phyloP scores from a whole-genome alignment of 768 basidiomycete species.

The Coprinopsis marcescibilis region DNA sequence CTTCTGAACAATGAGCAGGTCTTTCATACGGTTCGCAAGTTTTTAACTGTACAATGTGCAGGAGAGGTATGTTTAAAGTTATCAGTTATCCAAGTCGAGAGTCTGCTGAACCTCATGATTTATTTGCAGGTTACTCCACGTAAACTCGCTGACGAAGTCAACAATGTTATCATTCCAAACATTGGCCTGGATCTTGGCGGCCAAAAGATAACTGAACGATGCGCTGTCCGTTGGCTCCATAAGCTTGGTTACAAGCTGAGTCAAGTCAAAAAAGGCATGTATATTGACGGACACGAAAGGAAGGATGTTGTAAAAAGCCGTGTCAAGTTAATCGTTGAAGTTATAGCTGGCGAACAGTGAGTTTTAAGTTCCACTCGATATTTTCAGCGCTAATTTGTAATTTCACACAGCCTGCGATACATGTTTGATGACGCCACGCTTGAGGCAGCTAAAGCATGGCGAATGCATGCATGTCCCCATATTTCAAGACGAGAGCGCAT shows the following conservation, averaged over 20 bases:
- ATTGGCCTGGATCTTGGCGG: neutral
- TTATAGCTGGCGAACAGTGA: neutral
- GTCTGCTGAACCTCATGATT: too few species aligned
- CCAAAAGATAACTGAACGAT: neutral
- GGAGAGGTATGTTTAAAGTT: too few species aligned
- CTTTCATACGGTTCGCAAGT: slow-evolving; percentile 11
- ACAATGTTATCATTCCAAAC: neutral
- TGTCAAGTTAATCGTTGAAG: neutral
- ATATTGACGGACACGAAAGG: neutral
- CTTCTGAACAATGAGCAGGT: slow-evolving; percentile 14
- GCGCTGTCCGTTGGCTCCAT: neutral
- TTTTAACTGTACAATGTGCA: slow-evolving; percentile 14
- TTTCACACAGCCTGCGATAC: neutral
- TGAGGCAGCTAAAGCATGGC: neutral
- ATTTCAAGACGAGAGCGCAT: neutral
- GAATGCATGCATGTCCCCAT: neutral
- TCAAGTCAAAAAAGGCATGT: neutral
- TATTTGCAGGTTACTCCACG: slow-evolving; percentile 1
- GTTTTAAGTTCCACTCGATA: too few species aligned
- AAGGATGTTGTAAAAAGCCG: neutral
- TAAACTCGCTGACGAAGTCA: neutral
- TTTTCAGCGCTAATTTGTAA: too few species aligned
- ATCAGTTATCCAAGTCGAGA: too few species aligned
- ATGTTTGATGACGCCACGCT: neutral
- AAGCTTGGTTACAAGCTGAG: neutral